Percentiles rank a stretch among this genome's conserved stretches.
These are phyloP conservation scores for Emmonsiellopsis sp. DNA, from an alignment of 2,329 filamentous ascomycete species.

Conservation along the genomic window DNA sequence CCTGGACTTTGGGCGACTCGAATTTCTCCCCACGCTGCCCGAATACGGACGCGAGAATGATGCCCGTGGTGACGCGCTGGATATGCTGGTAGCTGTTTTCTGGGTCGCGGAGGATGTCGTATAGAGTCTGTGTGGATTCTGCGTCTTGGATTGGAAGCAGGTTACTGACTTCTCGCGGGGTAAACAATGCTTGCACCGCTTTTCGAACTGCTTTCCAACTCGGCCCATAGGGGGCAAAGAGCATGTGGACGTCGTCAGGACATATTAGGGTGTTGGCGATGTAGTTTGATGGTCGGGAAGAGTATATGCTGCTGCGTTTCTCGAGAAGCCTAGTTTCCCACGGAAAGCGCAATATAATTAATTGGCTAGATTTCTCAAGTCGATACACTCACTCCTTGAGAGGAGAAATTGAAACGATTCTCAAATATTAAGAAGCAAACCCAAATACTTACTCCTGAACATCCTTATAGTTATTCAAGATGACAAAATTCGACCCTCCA, in stretches of 20 bases:
- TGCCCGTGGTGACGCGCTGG: constrained; percentile 13
- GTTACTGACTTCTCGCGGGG: constrained; percentile 5
- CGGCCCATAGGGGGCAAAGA: constrained; percentile 7
- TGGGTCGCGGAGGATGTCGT: constrained; percentile 10
- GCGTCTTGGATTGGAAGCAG: constrained; percentile 13
- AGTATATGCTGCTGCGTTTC: constrained; percentile 8
- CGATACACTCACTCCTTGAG: no score
- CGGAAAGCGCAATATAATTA: neutral
- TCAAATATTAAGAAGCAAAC: no score
- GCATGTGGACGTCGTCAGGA: neutral
- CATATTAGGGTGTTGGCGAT: constrained; percentile 3
- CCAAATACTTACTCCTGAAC: constrained; percentile 5
- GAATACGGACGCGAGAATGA: constrained; percentile 12
- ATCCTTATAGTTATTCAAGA: constrained; percentile 9
- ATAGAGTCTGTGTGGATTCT: constrained; percentile 12
- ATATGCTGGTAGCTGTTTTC: constrained; percentile 10
- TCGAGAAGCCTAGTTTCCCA: constrained; percentile 6
- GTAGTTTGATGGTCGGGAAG: constrained; percentile 6
- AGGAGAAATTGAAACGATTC: no score
- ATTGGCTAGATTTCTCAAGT: no score
- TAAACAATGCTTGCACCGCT: constrained; percentile 5
- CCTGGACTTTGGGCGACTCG: constrained; percentile 7
- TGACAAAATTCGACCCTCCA: constrained; percentile 10
- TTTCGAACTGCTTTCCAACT: constrained; percentile 4
- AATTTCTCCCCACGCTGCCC: constrained; percentile 10